Evolutionary conservation across 371 early-diverging fungal species (phyloP).

Genomic region (Mortierella sp.): DNA sequence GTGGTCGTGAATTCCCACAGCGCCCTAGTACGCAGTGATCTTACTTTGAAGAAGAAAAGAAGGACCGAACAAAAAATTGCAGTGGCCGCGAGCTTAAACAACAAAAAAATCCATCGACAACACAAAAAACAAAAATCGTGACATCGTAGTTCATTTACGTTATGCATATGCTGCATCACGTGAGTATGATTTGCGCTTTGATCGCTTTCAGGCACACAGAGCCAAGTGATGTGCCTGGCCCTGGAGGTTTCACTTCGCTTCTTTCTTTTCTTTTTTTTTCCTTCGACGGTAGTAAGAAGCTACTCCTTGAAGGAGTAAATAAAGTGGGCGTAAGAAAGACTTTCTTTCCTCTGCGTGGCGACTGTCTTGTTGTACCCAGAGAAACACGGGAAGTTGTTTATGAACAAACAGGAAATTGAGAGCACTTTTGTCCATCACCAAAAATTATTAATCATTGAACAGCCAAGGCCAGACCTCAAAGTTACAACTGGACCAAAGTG

Average conservation of each 20-base stretch:
- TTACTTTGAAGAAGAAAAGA: slow-evolving; percentile 51
- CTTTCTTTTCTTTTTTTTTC: too few species aligned
- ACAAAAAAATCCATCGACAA: neutral
- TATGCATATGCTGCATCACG: neutral
- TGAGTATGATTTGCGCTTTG: too few species aligned
- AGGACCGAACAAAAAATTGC: slow-evolving; percentile 38
- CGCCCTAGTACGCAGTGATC: slow-evolving; percentile 24
- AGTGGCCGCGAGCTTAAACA: slow-evolving; percentile 7
- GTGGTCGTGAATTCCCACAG: neutral
- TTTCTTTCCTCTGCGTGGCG: neutral
- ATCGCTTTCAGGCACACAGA: too few species aligned
- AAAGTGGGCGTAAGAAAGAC: too few species aligned
- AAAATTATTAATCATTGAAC: neutral
- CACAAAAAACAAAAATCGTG: neutral
- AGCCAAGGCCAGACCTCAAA: neutral
- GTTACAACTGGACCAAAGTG: neutral
- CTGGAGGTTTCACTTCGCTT: too few species aligned
- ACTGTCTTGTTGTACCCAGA: too few species aligned
- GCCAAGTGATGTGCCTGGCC: too few species aligned
- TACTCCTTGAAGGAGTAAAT: too few species aligned
- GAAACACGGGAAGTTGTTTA: neutral
- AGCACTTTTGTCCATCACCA: neutral
- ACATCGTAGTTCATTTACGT: neutral
- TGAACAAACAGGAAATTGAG: neutral
- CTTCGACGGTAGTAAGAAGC: too few species aligned